A percentile compares a stretch with the other conserved stretches of the same genome.
phyloP scores from a whole-genome alignment of 2,329 filamentous ascomycete species.

The Thielaviopsis punctulata region DNA sequence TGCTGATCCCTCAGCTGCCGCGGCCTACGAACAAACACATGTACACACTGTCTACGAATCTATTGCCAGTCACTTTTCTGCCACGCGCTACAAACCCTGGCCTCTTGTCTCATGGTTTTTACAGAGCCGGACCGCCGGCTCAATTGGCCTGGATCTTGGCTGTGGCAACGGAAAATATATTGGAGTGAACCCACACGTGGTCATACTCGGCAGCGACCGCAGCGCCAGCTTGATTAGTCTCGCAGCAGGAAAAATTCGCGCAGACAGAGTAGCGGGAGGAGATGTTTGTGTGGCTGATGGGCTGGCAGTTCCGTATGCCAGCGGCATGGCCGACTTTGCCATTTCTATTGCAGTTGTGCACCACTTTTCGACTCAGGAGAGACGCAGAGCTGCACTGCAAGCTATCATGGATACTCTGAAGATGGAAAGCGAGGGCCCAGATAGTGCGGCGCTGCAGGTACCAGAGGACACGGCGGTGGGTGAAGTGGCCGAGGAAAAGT shows the following conservation, averaged over 20 bases:
- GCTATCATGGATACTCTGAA: constrained; percentile 52
- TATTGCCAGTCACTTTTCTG: constrained; percentile 71
- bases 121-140: constrained; percentile 42
- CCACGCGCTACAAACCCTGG: constrained; percentile 73
- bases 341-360: constrained; percentile 91
- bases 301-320: constrained; percentile 63
- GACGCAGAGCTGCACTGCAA: constrained; percentile 55
- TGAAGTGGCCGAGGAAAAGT: background rate
- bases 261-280: constrained; percentile 28
- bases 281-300: constrained; percentile 66
- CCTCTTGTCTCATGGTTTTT: constrained; percentile 76
- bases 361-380: constrained; percentile 63
- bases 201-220: constrained; percentile 73
- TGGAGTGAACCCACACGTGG: constrained; percentile 56
- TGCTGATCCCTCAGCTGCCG: constrained; percentile 16
- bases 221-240: constrained; percentile 54
- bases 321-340: constrained; percentile 50
- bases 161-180: constrained; percentile 98
- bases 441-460: constrained; percentile 4
- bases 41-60: constrained; percentile 86
- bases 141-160: constrained; percentile 76
- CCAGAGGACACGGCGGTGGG: constrained; percentile 2
- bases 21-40: constrained; percentile 64
- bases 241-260: constrained; percentile 33
- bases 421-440: constrained; percentile 16